Evolutionary conservation across 257 asterid species (phyloP).

Genomic region (Buddleja alternifolia): DNA sequence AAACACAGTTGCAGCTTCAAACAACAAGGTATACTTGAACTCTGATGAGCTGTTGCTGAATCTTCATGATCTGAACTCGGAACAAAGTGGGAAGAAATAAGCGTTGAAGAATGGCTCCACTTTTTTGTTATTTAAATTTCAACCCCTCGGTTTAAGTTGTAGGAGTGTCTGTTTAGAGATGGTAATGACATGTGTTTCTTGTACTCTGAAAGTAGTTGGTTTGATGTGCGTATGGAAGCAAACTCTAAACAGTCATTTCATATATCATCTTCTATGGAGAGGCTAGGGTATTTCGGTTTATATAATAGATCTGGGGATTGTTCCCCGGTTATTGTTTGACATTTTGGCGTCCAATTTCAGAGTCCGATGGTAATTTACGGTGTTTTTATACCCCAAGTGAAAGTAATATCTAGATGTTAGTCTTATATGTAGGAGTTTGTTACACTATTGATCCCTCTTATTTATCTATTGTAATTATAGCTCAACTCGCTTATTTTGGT

Average conservation of each 20-base stretch:
- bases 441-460: too few species aligned
- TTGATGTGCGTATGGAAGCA: neutral
- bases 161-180: constrained; percentile 3
- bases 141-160: neutral
- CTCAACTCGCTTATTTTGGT: too few species aligned
- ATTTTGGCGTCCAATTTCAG: neutral
- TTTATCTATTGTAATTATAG: too few species aligned
- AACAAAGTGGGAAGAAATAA: constrained; percentile 37
- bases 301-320: constrained; percentile 16
- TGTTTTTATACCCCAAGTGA: constrained; percentile 4
- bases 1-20: constrained; percentile 58
- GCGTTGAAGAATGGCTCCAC: neutral
- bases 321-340: neutral
- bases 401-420: too few species aligned
- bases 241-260: neutral
- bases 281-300: neutral
- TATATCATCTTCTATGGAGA: neutral
- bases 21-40: constrained; percentile 79
- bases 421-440: too few species aligned
- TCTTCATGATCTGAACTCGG: constrained; percentile 61
- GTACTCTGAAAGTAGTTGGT: constrained; percentile 11
- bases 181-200: constrained; percentile 4
- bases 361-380: neutral
- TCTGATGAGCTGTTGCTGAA: constrained; percentile 83
- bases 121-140: constrained; percentile 12